phyloP scores from a whole-genome alignment of 768 basidiomycete genomes.

The Russula dissimulans region DNA sequence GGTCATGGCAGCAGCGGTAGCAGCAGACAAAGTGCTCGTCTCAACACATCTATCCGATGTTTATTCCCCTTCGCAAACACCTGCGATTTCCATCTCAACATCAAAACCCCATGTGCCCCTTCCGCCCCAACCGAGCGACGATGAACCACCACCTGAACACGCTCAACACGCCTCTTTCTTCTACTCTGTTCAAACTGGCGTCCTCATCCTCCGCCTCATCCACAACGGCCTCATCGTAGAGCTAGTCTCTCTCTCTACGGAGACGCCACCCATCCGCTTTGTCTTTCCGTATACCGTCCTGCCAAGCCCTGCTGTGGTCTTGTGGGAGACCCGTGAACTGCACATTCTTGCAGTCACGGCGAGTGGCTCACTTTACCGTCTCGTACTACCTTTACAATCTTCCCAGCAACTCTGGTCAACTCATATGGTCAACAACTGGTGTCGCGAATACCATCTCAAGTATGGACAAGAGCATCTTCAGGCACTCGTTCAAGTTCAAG shows the following conservation, averaged over 20 bases:
- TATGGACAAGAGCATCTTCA: conserved; percentile 33
- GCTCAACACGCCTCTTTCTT: conserved; percentile 55
- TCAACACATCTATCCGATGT: conserved; percentile 58
- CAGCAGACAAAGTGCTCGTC: conserved; percentile 14
- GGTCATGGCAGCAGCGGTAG: neutral
- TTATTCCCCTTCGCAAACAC: conserved; percentile 41
- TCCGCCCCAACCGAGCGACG: conserved; percentile 32
- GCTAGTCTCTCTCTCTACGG: conserved; percentile 60
- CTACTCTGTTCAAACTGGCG: conserved; percentile 47
- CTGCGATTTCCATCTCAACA: conserved; percentile 49
- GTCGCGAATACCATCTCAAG: conserved; percentile 57
- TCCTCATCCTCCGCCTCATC: conserved; percentile 64
- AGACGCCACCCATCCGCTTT: conserved; percentile 61
- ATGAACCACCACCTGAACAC: conserved; percentile 55
- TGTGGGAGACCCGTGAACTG: conserved; percentile 39
- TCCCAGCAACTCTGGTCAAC: conserved; percentile 18
- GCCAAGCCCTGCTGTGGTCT: conserved; percentile 54
- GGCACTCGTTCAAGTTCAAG: conserved; percentile 49
- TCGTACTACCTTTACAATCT: conserved; percentile 50
- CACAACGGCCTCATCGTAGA: conserved; percentile 69
- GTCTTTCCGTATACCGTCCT: conserved; percentile 65
- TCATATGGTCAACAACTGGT: conserved; percentile 41
- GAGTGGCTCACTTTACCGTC: conserved; percentile 62
- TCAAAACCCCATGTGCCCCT: conserved; percentile 45
- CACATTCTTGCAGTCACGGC: conserved; percentile 64